phyloP scores from a whole-genome alignment of 257 asterid species.

The Fraxinus quadrangulata region DNA sequence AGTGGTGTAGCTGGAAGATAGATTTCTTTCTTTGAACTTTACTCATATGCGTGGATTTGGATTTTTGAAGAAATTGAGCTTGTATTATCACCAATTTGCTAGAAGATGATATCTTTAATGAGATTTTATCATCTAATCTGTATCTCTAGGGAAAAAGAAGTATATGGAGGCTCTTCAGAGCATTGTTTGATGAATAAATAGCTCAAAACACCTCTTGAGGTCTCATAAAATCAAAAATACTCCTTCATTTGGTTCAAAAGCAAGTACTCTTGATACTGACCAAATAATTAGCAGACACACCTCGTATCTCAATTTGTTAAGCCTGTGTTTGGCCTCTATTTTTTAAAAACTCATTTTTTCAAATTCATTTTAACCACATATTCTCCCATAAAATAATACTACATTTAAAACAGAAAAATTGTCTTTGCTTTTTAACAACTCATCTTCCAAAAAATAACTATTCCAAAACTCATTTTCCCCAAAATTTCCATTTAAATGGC shows the following conservation, averaged over 20 bases:
- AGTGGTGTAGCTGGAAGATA: neutral
- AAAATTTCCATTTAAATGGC: too few species aligned
- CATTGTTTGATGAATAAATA: neutral
- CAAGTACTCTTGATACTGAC: neutral
- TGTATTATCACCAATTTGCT: neutral
- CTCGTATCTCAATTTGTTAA: neutral
- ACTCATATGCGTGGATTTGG: neutral
- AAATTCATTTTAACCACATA: too few species aligned
- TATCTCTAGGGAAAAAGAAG: neutral
- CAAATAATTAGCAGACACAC: neutral
- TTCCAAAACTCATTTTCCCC: too few species aligned
- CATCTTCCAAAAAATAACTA: too few species aligned
- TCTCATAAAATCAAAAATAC: neutral
- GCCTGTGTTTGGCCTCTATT: too few species aligned
- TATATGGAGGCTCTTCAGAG: neutral
- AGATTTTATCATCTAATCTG: neutral
- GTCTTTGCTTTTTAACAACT: too few species aligned
- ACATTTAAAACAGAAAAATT: too few species aligned
- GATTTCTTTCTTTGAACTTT: neutral
- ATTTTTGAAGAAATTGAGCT: neutral
- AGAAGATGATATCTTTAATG: neutral
- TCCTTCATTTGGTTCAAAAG: neutral
- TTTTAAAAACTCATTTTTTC: too few species aligned
- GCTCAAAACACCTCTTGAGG: neutral
- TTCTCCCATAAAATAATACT: too few species aligned